A percentile compares a stretch with the other conserved stretches of the same genome.
Evolutionary conservation across 768 basidiomycete species (phyloP).

Genomic region (Termitomyces sp.): DNA sequence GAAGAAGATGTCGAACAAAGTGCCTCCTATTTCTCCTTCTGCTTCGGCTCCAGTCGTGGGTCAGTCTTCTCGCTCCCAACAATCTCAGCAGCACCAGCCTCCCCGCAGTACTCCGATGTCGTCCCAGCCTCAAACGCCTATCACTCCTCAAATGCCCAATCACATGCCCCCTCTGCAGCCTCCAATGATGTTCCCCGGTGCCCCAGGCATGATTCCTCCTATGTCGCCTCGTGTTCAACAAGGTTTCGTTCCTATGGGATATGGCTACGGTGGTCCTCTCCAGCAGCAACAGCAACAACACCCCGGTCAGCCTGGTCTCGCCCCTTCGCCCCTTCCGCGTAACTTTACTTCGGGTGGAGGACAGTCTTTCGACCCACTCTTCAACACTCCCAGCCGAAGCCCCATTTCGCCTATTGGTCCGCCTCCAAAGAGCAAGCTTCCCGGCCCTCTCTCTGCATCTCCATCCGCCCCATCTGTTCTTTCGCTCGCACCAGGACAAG

Average conservation of each 20-base stretch:
- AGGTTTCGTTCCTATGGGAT: constrained; percentile 49
- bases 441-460: constrained; percentile 25
- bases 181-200: constrained; percentile 44
- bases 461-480: constrained; percentile 36
- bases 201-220: constrained; percentile 40
- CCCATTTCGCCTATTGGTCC: constrained; percentile 54
- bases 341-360: constrained; percentile 45
- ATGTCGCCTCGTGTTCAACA: constrained; percentile 59
- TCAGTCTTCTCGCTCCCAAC: constrained; percentile 34
- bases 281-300: constrained; percentile 30
- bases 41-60: constrained; percentile 26
- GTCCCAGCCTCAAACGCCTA: constrained; percentile 50
- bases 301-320: constrained; percentile 35
- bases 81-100: constrained; percentile 30
- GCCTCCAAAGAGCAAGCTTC: constrained; percentile 47
- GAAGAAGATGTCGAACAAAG: constrained; percentile 67
- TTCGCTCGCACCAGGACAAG: constrained; percentile 46
- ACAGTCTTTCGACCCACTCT: constrained; percentile 53
- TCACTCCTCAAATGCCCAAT: constrained; percentile 44
- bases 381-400: constrained; percentile 36
- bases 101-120: constrained; percentile 33
- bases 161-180: constrained; percentile 44
- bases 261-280: constrained; percentile 51
- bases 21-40: constrained; percentile 27
- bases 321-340: constrained; percentile 54